Conservation (phyloP, 2,329 filamentous ascomycete genomes). For the Ambrosiella beaveri region DNA sequence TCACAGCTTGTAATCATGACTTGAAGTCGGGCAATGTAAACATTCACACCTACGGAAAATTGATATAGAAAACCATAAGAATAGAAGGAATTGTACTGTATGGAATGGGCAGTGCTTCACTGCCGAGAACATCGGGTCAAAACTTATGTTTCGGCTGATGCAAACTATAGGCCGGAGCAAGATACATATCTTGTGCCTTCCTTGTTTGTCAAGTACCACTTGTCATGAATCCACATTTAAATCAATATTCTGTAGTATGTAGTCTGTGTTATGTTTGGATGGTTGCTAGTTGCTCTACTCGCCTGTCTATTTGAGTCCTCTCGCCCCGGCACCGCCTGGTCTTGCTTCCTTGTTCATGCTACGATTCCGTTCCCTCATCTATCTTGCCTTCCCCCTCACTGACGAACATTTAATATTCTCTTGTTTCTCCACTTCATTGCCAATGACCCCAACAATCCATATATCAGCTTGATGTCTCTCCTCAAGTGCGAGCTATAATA, state of each 20-base stretch:
- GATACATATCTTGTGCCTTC: background rate
- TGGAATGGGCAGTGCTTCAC: background rate
- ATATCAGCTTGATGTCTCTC: background rate
- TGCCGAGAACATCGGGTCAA: background rate
- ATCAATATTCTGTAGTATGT: background rate
- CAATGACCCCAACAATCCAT: background rate
- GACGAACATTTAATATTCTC: background rate
- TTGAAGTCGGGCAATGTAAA: background rate
- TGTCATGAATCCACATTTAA: background rate
- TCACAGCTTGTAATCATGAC: background rate
- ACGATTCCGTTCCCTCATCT: background rate
- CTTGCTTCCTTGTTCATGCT: conserved; percentile 2
- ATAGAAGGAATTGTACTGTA: background rate
- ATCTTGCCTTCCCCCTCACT: conserved; percentile 1
- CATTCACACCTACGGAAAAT: background rate
- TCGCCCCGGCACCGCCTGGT: background rate
- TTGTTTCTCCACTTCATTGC: background rate
- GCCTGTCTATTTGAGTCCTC: background rate
- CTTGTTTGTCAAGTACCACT: background rate
- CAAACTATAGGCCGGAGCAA: background rate
- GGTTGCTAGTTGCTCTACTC: background rate
- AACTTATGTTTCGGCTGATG: background rate
- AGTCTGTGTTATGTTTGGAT: background rate
- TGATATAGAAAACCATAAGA: background rate
- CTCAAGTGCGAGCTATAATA: background rate